Conservation (phyloP, 2,329 filamentous ascomycete species). For the Acrodontium crateriforme region DNA sequence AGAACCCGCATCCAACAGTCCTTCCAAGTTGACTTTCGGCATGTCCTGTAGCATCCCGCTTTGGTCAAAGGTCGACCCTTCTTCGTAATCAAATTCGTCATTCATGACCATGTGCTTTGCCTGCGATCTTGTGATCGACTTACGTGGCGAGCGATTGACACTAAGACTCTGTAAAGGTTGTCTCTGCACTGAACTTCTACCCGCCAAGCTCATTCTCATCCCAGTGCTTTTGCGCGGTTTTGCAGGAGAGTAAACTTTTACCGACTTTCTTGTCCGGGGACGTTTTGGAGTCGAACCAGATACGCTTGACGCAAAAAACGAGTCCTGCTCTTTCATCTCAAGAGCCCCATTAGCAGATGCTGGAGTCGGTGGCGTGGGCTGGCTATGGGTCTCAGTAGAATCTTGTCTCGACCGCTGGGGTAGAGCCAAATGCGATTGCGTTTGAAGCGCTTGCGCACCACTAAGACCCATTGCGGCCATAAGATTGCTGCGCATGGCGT, state of each 20-base stretch:
- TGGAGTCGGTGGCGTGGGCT: conserved; percentile 8
- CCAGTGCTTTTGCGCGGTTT: conserved; percentile 14
- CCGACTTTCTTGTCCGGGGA: conserved; percentile 20
- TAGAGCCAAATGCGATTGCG: conserved; percentile 9
- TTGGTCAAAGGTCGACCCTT: too few species aligned
- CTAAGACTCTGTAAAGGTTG: conserved; percentile 14
- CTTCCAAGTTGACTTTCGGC: too few species aligned
- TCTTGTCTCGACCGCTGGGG: conserved; percentile 1
- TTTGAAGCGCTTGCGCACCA: conserved; percentile 3
- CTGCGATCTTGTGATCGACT: not conserved
- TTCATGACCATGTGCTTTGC: conserved; percentile 39
- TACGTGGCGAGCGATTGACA: conserved; percentile 14
- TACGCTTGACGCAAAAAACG: too few species aligned
- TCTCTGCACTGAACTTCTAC: conserved; percentile 9
- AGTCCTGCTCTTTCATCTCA: conserved; percentile 14
- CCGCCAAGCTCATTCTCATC: conserved; percentile 9
- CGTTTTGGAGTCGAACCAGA: conserved; percentile 31
- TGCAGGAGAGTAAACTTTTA: conserved; percentile 9
- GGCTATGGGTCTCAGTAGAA: conserved; percentile 3
- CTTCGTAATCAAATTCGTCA: conserved; percentile 13
- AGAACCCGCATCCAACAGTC: too few species aligned
- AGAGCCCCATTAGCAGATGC: conserved; percentile 18
- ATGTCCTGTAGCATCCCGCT: too few species aligned
- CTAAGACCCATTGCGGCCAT: conserved; percentile 24
- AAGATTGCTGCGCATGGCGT: conserved; percentile 24